Evolutionary conservation across 78 protist species (phyloP), one percentile per base, ranked within the genome.

Genomic region (Dictyostelium firmibasis): DNA sequence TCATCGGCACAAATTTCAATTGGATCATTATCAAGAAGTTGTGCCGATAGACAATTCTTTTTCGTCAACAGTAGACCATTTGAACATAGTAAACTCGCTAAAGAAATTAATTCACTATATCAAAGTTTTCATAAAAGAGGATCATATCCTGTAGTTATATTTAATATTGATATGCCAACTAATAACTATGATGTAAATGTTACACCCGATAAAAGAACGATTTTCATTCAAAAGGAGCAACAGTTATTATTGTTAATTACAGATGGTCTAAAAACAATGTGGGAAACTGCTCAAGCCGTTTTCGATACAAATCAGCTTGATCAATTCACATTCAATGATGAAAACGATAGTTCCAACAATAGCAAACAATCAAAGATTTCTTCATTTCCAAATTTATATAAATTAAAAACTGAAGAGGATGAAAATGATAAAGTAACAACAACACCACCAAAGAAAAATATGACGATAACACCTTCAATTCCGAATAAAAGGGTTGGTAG

Each of bases 201-300:
- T 4, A 97, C 99, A 29, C 99, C 99, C 0, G 99, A 98, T 92
- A 99, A 99, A 95, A 91, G 99, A 44, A 92, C 85, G 0, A 83
- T 98, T 2, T 67, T 97, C n/a, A 23, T 98, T 8, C 95, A 89
- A 36, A 62, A 95, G 20, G 98, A 96, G 83, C 10, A 11, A 11
- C 64, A 47, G 50, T 53, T 93, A n/a, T 1, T 93, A 13, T 29
- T 31, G 23, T 44, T 92, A 27, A 31, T 92, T 5, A 23, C 33
- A 3, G 91, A 79, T 29, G 35, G 57, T 57, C 57, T 92, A 29
- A 92, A 77, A 33, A n/a, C 62, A 72, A 77, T 41, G 14, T 84
- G 91, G 96, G 91, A 85, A 10, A 67, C 16, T 25, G 69, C 85
- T 16, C 91, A 85, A 85, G 38, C 84, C 14, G 67, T 60, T 25